phyloP scores from a whole-genome alignment of 75 land plant species.

The Azolla pinnata region DNA sequence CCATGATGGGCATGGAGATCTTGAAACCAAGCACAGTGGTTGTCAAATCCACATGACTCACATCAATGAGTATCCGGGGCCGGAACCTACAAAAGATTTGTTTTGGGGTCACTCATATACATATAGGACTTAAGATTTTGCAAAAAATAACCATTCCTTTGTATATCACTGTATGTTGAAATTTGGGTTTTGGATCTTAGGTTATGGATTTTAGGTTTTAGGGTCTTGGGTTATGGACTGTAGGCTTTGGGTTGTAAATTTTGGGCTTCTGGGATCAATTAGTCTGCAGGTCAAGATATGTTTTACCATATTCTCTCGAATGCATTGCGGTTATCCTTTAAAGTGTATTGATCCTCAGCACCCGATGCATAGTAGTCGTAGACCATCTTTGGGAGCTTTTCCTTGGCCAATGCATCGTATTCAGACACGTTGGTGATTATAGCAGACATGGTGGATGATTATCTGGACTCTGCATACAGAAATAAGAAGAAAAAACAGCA shows the following conservation, averaged over 20 bases:
- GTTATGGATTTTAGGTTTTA: no score
- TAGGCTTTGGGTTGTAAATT: no score
- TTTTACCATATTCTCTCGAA: slow-evolving; percentile 52
- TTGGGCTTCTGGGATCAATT: no score
- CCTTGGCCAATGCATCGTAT: slow-evolving; percentile 71
- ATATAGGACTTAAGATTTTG: not conserved
- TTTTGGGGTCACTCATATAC: no score
- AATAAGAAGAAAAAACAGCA: not conserved
- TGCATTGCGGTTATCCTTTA: slow-evolving; percentile 63
- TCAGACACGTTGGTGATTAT: slow-evolving; percentile 3
- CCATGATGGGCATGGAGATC: slow-evolving; percentile 94
- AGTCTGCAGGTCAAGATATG: no score
- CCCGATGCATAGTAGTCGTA: slow-evolving; percentile 91
- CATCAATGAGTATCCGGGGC: slow-evolving; percentile 82
- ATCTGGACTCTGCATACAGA: not conserved
- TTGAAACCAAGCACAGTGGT: slow-evolving; percentile 80
- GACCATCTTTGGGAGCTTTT: slow-evolving; percentile 81
- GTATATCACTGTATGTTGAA: no score
- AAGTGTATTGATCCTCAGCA: slow-evolving; percentile 89
- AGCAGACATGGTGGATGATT: not conserved
- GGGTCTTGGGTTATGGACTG: no score
- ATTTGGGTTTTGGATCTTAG: no score
- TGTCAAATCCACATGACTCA: slow-evolving; percentile 51
- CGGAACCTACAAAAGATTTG: slow-evolving; percentile 84
- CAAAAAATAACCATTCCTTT: not conserved